These are phyloP conservation scores for Arctostaphylos glauca DNA, from an alignment of 148 eudicot genomes.

Conservation along the genomic window DNA sequence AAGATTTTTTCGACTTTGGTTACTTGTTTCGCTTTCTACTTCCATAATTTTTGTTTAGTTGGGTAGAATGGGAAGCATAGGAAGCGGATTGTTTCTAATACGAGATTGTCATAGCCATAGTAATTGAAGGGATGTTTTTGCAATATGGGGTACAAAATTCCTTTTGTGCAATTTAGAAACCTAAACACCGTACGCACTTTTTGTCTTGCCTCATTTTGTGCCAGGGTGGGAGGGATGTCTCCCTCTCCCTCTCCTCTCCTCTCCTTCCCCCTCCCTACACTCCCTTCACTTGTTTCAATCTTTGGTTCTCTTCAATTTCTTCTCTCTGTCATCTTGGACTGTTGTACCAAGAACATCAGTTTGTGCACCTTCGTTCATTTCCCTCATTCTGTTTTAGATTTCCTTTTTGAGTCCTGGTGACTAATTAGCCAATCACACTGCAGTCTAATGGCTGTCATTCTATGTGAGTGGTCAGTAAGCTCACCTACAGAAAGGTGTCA, in stretches of 20 bases:
- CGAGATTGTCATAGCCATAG: neutral
- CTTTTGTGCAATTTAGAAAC: neutral
- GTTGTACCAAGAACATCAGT: neutral
- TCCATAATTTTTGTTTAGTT: neutral
- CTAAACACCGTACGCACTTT: neutral
- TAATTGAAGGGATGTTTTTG: neutral
- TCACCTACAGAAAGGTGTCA: constrained; percentile 27
- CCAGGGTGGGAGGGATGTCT: neutral
- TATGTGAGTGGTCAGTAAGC: constrained; percentile 65
- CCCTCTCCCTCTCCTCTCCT: too few relatives aligned
- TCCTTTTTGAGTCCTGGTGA: constrained; percentile 28
- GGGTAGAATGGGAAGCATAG: neutral
- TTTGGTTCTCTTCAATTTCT: neutral
- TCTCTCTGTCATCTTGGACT: neutral
- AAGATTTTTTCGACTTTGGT: neutral
- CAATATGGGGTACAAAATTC: neutral
- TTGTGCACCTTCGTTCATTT: neutral
- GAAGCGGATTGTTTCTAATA: neutral
- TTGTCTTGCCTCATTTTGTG: neutral
- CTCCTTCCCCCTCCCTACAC: neutral
- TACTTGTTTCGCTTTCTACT: neutral
- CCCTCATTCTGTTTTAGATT: neutral
- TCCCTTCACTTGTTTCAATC: neutral
- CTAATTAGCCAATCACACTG: constrained; percentile 61
- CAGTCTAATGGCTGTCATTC: constrained; percentile 34